phyloP scores from a whole-genome alignment of 2,329 filamentous ascomycete genomes.

The Colletotrichum sidae region DNA sequence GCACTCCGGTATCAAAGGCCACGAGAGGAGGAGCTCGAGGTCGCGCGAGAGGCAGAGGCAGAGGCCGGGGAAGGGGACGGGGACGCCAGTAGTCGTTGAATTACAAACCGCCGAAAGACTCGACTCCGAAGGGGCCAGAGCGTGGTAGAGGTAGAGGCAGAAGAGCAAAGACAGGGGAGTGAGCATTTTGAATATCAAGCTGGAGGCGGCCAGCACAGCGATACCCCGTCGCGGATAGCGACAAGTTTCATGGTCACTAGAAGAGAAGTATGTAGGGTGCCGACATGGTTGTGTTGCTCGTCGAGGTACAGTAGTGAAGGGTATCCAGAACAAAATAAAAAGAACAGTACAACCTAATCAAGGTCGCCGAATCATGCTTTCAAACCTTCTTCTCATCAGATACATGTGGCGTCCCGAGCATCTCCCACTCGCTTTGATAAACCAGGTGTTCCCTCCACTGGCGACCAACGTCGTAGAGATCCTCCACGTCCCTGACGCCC shows the following conservation, averaged over 20 bases:
- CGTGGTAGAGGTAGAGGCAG: too few relatives aligned
- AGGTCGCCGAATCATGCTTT: background rate
- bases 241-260: background rate
- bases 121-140: too few relatives aligned
- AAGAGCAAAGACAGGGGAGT: too few relatives aligned
- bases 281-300: background rate
- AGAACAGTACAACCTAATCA: background rate
- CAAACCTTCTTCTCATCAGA: conserved; percentile 9
- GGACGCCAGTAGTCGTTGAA: conserved; percentile 16
- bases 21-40: conserved; percentile 51
- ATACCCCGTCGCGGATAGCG: conserved; percentile 33
- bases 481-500: conserved; percentile 48
- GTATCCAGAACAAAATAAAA: conserved; percentile 28
- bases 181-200: too few relatives aligned
- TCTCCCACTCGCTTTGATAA: conserved; percentile 59
- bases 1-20: conserved; percentile 52
- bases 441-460: conserved; percentile 54
- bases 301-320: background rate
- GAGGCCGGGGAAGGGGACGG: conserved; percentile 39
- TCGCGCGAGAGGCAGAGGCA: conserved; percentile 48
- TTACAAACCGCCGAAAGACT: too few relatives aligned
- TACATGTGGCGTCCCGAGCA: conserved; percentile 25
- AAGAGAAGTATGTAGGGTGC: background rate
- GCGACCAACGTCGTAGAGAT: conserved; percentile 49
- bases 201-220: background rate